Evolutionary conservation across 768 basidiomycete species (phyloP).

Genomic region (Boletus rufocinnamomeus): DNA sequence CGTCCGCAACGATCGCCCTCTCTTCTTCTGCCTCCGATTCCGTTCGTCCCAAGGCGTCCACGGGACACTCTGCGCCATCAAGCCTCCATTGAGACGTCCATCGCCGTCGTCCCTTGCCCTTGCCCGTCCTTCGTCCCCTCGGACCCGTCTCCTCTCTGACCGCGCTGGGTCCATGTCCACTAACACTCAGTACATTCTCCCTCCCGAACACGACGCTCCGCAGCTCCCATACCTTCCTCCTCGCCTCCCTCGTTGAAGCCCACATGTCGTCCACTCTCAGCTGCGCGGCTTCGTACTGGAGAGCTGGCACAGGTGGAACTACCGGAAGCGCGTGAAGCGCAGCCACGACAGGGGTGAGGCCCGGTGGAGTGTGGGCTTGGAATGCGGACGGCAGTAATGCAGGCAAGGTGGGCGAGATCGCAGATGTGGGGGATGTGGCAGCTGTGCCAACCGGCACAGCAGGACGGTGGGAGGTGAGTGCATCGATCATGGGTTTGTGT

Average conservation of each 20-base stretch:
- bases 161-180: slow-evolving; percentile 40
- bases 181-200: slow-evolving; percentile 47
- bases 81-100: slow-evolving; percentile 59
- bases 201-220: slow-evolving; percentile 71
- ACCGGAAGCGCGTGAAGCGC: slow-evolving; percentile 38
- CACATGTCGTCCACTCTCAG: slow-evolving; percentile 66
- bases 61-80: slow-evolving; percentile 59
- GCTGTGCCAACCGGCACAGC: neutral
- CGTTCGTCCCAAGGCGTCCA: slow-evolving; percentile 69
- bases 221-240: slow-evolving; percentile 63
- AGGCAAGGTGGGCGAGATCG: slow-evolving; percentile 3
- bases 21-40: slow-evolving; percentile 81
- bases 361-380: slow-evolving; percentile 5
- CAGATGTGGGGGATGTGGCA: neutral
- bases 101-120: slow-evolving; percentile 53
- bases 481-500: slow-evolving; percentile 49
- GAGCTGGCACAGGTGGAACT: slow-evolving; percentile 38
- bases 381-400: neutral
- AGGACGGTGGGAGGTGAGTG: slow-evolving; percentile 38
- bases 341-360: slow-evolving; percentile 30
- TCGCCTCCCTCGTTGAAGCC: slow-evolving; percentile 60
- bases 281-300: slow-evolving; percentile 73
- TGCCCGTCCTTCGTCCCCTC: slow-evolving; percentile 36
- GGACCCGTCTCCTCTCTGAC: slow-evolving; percentile 49
- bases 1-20: slow-evolving; percentile 34